A percentile compares a stretch with the other conserved stretches of the same genome.
Evolutionary conservation across 2,329 filamentous ascomycete genomes (phyloP).

Genomic region (Xylariales sp.): DNA sequence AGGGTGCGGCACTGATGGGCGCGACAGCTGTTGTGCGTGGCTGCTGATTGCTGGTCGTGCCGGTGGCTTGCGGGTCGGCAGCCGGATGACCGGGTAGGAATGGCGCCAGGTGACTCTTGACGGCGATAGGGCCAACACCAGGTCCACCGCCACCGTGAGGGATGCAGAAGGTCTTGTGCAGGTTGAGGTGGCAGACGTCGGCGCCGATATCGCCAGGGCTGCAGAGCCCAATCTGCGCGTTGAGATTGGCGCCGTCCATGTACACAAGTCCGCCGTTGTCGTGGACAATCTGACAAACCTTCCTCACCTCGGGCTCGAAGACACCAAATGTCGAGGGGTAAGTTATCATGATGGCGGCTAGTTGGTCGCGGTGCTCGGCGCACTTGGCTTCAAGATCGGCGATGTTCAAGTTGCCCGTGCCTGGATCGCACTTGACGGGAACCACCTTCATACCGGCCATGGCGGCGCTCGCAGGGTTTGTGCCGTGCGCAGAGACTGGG

Average conservation of each 20-base stretch:
- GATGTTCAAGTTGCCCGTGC: constrained; percentile 86
- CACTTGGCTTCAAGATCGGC: constrained; percentile 83
- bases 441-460: constrained; percentile 97
- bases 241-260: constrained; percentile 99
- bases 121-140: constrained; percentile 89
- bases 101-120: constrained; percentile 72
- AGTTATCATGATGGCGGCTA: constrained; percentile 94
- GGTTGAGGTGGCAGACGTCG: constrained; percentile 93
- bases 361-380: constrained; percentile 77
- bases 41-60: no score
- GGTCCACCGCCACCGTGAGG: constrained; percentile 93
- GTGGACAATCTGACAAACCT: constrained; percentile 82
- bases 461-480: constrained; percentile 89
- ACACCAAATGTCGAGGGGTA: constrained; percentile 95
- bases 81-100: constrained; percentile 60
- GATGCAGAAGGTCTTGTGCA: constrained; percentile 99
- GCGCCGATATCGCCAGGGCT: constrained; percentile 93
- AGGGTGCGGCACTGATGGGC: constrained; percentile 79
- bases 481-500: constrained; percentile 91
- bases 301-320: constrained; percentile 85
- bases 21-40: no score
- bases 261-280: constrained; percentile 88
- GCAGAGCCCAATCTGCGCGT: constrained; percentile 92
- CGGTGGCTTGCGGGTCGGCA: no score
- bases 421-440: constrained; percentile 82